These are phyloP conservation scores for Crataegus laevigata DNA, from an alignment of 306 rosid species.

Conservation along the genomic window DNA sequence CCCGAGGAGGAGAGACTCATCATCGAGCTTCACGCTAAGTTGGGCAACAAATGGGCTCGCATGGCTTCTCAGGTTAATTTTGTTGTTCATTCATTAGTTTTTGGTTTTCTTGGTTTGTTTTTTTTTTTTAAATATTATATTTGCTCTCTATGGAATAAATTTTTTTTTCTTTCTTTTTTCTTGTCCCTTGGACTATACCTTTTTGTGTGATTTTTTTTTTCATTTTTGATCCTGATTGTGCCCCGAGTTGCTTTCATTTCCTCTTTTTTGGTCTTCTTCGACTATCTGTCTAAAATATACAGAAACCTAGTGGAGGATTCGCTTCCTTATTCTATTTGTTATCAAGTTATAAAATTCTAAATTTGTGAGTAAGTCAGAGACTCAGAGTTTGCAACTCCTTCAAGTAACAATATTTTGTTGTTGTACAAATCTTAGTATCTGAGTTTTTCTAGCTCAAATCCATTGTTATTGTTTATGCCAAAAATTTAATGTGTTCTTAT, in stretches of 20 bases:
- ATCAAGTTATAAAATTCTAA: too few species aligned
- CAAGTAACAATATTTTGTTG: not conserved
- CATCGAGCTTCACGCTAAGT: constrained; percentile 64
- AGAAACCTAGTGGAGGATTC: not conserved
- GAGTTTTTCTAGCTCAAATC: not conserved
- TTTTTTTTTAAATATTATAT: not conserved
- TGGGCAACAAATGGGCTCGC: constrained; percentile 89
- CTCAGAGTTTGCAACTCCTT: not conserved
- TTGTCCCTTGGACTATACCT: not conserved
- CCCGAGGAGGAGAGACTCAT: constrained; percentile 47
- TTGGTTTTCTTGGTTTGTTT: not conserved
- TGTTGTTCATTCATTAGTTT: not conserved
- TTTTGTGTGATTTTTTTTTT: not conserved
- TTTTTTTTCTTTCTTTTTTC: not conserved
- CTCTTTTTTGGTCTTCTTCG: constrained; percentile 4
- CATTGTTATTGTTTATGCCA: not conserved
- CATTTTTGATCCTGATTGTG: not conserved
- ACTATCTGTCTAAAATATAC: constrained; percentile 1
- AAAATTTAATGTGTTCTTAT: not conserved
- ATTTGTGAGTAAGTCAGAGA: not conserved
- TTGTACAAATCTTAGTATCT: not conserved
- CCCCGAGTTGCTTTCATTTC: constrained; percentile 7
- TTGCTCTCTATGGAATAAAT: not conserved
- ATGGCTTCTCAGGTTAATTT: constrained; percentile 68
- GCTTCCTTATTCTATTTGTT: not conserved